Conservation (phyloP, 2,329 filamentous ascomycete species). For the Cladosporium velox region DNA sequence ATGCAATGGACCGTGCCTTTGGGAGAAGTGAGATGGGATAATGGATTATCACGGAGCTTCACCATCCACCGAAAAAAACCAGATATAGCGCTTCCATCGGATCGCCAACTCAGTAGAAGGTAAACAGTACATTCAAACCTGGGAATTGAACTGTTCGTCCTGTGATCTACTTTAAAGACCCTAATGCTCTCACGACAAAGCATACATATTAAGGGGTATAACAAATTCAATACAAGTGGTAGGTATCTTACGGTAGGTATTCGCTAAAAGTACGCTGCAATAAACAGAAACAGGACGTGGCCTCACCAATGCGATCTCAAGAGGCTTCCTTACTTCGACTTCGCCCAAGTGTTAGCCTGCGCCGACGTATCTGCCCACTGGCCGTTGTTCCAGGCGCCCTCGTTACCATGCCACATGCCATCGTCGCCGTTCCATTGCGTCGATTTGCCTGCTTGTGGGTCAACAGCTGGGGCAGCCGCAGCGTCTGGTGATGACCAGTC, state of each 20-base stretch:
- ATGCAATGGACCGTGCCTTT: slow-evolving; percentile 41
- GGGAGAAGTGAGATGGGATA: slow-evolving; percentile 37
- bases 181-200: not conserved
- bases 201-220: slow-evolving; percentile 1
- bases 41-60: slow-evolving; percentile 1
- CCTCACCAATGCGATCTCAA: slow-evolving; percentile 8
- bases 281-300: slow-evolving; percentile 4
- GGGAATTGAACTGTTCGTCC: not conserved
- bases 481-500: not conserved
- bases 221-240: slow-evolving; percentile 18
- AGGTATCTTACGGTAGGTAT: slow-evolving; percentile 15
- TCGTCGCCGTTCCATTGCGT: slow-evolving; percentile 19
- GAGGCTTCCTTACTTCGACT: not conserved
- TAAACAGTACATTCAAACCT: not conserved
- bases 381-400: slow-evolving; percentile 10
- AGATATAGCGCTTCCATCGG: not conserved
- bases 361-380: slow-evolving; percentile 5
- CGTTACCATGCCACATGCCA: slow-evolving; percentile 19
- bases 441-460: slow-evolving; percentile 3
- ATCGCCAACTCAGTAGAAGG: not conserved
- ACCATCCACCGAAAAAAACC: not conserved
- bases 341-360: slow-evolving; percentile 2
- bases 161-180: not conserved
- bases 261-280: slow-evolving; percentile 19
- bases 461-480: not conserved